Conservation (phyloP, 2,329 filamentous ascomycete species). For the Diplodia scrobiculata region DNA sequence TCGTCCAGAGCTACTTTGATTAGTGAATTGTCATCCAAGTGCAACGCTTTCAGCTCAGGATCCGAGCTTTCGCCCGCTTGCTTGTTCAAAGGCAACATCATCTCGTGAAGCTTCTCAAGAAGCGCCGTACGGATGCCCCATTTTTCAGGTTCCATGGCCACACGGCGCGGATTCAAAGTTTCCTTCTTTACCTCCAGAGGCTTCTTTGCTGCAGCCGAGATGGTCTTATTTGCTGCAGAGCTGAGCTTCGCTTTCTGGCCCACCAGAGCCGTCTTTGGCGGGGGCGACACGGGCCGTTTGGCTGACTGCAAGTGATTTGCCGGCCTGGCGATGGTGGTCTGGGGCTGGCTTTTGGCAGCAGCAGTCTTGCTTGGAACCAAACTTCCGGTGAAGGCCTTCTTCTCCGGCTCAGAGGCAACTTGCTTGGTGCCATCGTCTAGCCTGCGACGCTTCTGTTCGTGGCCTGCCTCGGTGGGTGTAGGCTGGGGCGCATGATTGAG, state of each 20-base stretch:
- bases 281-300: slow-evolving; percentile 33
- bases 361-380: slow-evolving; percentile 31
- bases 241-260: slow-evolving; percentile 27
- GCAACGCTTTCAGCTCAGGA: slow-evolving; percentile 56
- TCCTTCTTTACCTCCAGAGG: slow-evolving; percentile 42
- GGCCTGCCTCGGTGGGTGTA: not conserved
- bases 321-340: not conserved
- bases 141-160: slow-evolving; percentile 55
- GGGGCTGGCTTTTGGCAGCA: not conserved
- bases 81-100: slow-evolving; percentile 68
- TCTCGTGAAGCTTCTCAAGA: slow-evolving; percentile 65
- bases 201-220: slow-evolving; percentile 9
- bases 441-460: slow-evolving; percentile 32
- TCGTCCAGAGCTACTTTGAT: slow-evolving; percentile 71
- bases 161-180: slow-evolving; percentile 66
- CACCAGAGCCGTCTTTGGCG: slow-evolving; percentile 9
- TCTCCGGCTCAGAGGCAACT: not conserved
- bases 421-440: slow-evolving; percentile 33
- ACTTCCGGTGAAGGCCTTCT: slow-evolving; percentile 36
- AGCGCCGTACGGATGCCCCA: slow-evolving; percentile 39
- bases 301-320: slow-evolving; percentile 33
- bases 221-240: slow-evolving; percentile 30
- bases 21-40: slow-evolving; percentile 66
- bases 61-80: slow-evolving; percentile 59
- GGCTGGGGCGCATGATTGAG: not conserved